Percentiles rank a stretch among this genome's conserved stretches.
These are phyloP conservation scores for Talaromyces sp. DNA, from an alignment of 2,329 filamentous ascomycete species.

Conservation along the genomic window DNA sequence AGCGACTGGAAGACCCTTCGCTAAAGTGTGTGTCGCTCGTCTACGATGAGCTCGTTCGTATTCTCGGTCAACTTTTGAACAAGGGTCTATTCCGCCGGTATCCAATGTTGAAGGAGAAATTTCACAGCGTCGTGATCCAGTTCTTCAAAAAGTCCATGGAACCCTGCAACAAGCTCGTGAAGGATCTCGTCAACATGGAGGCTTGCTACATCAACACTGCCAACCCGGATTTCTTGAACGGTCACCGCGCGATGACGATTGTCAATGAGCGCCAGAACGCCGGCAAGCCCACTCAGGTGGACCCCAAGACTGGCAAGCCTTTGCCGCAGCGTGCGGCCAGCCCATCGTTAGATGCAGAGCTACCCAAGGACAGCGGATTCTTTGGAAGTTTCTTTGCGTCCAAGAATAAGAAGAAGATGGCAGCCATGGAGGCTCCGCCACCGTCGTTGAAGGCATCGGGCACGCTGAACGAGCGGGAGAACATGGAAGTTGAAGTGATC, in stretches of 20 bases:
- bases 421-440: conserved; percentile 96
- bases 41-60: conserved; percentile 95
- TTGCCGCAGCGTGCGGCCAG: conserved; percentile 72
- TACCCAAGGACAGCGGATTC: conserved; percentile 57
- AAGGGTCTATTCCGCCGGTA: conserved; percentile 92
- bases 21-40: conserved; percentile 96
- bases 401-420: conserved; percentile 99
- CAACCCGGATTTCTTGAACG: conserved; percentile 95
- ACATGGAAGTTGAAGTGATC: conserved; percentile 95
- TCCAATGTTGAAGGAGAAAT: conserved; percentile 92
- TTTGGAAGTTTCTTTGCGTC: conserved; percentile 98
- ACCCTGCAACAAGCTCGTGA: conserved; percentile 94
- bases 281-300: conserved; percentile 83
- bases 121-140: conserved; percentile 81
- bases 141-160: conserved; percentile 99
- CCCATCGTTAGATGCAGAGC: conserved; percentile 59
- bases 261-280: conserved; percentile 87
- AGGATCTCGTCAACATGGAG: conserved; percentile 91
- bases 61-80: conserved; percentile 79
- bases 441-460: conserved; percentile 90
- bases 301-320: conserved; percentile 97
- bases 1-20: conserved; percentile 89
- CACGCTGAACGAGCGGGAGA: conserved; percentile 87
- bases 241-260: conserved; percentile 94
- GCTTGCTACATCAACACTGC: conserved; percentile 97